phyloP scores from a whole-genome alignment of 176 grass and related monocot genomes.

The Alloteropsis semialata region DNA sequence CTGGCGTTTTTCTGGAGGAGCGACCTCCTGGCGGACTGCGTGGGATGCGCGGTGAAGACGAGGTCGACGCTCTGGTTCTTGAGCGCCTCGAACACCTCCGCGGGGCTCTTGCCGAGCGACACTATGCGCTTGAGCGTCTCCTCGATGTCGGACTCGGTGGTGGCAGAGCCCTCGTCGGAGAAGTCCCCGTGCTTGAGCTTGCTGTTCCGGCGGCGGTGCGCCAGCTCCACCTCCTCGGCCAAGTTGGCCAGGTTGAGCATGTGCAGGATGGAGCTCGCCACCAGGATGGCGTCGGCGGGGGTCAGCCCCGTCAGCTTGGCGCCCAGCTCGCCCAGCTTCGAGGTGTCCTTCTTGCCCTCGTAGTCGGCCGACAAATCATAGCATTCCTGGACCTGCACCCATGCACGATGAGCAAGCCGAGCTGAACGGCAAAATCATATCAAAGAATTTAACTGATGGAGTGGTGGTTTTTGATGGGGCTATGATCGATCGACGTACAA shows the following conservation, averaged over 20 bases:
- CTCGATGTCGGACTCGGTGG: slow-evolving; percentile 85
- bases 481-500: too few species aligned
- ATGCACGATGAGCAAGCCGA: too few species aligned
- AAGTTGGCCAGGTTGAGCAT: slow-evolving; percentile 95
- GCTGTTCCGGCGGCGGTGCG: slow-evolving; percentile 57
- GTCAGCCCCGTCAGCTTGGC: slow-evolving; percentile 47
- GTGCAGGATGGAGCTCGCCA: slow-evolving; percentile 77
- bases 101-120: slow-evolving; percentile 42
- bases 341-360: slow-evolving; percentile 32
- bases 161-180: slow-evolving; percentile 59
- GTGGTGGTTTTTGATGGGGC: neutral
- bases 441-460: too few species aligned
- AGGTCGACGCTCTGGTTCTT: slow-evolving; percentile 83
- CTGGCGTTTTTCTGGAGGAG: slow-evolving; percentile 81
- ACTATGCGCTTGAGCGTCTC: slow-evolving; percentile 75
- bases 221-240: slow-evolving; percentile 88
- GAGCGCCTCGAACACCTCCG: slow-evolving; percentile 83
- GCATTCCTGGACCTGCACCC: slow-evolving; percentile 85
- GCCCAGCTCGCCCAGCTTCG: slow-evolving; percentile 59
- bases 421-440: too few species aligned
- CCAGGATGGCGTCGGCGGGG: slow-evolving; percentile 58
- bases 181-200: slow-evolving; percentile 66
- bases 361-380: slow-evolving; percentile 71
- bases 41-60: slow-evolving; percentile 90
- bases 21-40: slow-evolving; percentile 73